Base-by-base conservation (phyloP, 1,139 yeast genomes). In the Chernovozyma aurita region DNA sequence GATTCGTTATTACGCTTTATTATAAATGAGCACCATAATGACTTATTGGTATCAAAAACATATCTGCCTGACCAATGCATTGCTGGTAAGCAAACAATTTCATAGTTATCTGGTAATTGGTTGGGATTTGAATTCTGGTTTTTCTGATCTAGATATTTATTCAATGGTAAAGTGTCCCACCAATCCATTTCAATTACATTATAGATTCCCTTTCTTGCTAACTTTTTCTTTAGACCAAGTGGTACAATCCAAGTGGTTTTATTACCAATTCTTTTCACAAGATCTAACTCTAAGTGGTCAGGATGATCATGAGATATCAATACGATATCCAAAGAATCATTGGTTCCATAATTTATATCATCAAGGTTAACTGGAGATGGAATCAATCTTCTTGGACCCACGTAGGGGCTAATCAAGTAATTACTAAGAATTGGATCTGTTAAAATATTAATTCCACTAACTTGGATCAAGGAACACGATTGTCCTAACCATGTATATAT, bases 11-110 rank as follows among this genome's bases (percentile, higher is more conserved):
- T 74, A 39, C 78, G 73, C 36, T 78, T 65, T 9, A 90, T 56
- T 43, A 90, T 54, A 51, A 81, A 90, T 0, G 96, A 86, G 47
- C 95, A 85, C 97, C 97, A 90, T 34, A 90, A 61, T 0, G 95
- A 77, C 24, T 68, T 64, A 57, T 90, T 90, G 2, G 95, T 76
- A 55, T 90, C 97, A 20, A 80, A 53, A 21, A 90, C 59, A 32
- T 76, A 74, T 30, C 96, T 61, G 0, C 97, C 97, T 1, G 95
- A 85, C 97, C 97, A 90, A 59, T 90, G 97, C 97, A 90, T 90
- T 0, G 97, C 87, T 0, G 97, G 97, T 0, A 94, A 76, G 58
- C 97, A 86, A 1, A 86, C 88, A 24, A 90, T 65, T 46, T 85
- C 90, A 65, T 84, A 87, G 17, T 72, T 65, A 40, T 77, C 81